Percentiles rank a stretch among this genome's conserved stretches.
Evolutionary conservation across 2,329 filamentous ascomycete genomes (phyloP).

Genomic region (Acarospora socialis): DNA sequence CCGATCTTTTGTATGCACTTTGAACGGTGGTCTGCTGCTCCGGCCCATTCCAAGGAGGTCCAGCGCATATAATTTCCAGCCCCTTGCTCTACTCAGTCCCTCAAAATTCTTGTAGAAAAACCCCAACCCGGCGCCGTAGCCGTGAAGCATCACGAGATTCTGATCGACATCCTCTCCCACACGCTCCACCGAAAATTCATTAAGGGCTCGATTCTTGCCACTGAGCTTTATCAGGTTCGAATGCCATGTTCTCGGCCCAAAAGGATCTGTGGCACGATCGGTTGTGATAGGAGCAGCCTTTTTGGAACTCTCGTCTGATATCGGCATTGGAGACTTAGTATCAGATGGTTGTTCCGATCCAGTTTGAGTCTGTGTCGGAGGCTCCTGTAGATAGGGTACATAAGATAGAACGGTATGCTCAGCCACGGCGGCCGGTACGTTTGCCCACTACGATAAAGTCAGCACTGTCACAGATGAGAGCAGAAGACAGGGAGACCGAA

Average conservation of each 20-base stretch:
- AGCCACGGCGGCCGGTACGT: slow-evolving; percentile 64
- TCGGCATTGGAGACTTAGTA: slow-evolving; percentile 24
- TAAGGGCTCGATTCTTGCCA: slow-evolving; percentile 74
- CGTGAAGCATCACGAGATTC: slow-evolving; percentile 88
- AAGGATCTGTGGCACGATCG: slow-evolving; percentile 51
- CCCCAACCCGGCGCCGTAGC: slow-evolving; percentile 87
- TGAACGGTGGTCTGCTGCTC: slow-evolving; percentile 70
- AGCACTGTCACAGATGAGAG: slow-evolving; percentile 12
- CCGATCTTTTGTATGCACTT: slow-evolving; percentile 66
- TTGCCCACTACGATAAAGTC: slow-evolving; percentile 54
- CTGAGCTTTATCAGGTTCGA: slow-evolving; percentile 71
- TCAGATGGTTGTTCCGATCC: slow-evolving; percentile 37
- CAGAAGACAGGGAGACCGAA: slow-evolving; percentile 14
- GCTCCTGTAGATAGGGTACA: slow-evolving; percentile 66
- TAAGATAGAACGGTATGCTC: slow-evolving; percentile 80
- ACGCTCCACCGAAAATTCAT: slow-evolving; percentile 84
- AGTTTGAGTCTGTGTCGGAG: slow-evolving; percentile 53
- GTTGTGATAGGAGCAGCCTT: slow-evolving; percentile 31
- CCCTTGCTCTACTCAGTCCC: slow-evolving; percentile 58
- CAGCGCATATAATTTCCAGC: slow-evolving; percentile 86
- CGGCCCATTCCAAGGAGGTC: slow-evolving; percentile 93
- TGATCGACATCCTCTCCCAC: slow-evolving; percentile 66
- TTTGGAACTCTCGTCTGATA: slow-evolving; percentile 24
- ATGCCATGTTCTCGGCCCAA: slow-evolving; percentile 73
- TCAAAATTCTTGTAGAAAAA: slow-evolving; percentile 99